phyloP scores from a whole-genome alignment of 2,329 filamentous ascomycete genomes.

The Nemania serpens region DNA sequence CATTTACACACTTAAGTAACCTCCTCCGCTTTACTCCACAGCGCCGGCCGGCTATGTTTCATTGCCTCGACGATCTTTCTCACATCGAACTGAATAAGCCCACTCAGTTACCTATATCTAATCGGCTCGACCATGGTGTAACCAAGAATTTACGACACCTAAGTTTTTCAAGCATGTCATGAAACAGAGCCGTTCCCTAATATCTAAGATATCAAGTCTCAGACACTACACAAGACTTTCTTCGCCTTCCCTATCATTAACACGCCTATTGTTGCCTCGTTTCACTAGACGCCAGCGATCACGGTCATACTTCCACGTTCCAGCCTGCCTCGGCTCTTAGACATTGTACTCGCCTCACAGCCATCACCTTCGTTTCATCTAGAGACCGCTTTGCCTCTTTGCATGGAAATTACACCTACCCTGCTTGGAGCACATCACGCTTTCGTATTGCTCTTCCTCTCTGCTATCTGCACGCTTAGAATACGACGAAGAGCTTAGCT shows the following conservation, averaged over 20 bases:
- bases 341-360: background rate
- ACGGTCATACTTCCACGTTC: constrained; percentile 4
- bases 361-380: background rate
- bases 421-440: constrained; percentile 1
- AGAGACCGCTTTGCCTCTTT: background rate
- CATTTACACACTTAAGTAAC: background rate
- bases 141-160: background rate
- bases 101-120: background rate
- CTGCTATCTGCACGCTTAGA: background rate
- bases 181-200: background rate
- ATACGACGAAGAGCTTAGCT: background rate
- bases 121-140: background rate
- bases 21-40: constrained; percentile 9
- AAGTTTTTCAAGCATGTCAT: background rate
- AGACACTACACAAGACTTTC: constrained; percentile 33
- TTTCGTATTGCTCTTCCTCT: background rate
- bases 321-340: background rate
- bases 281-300: constrained; percentile 9
- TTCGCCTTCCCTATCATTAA: constrained; percentile 18
- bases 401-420: background rate
- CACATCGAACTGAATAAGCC: background rate
- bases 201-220: background rate
- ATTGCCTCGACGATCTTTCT: constrained; percentile 9
- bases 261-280: constrained; percentile 14
- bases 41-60: constrained; percentile 9